Evolutionary conservation across 169 alveolate species (phyloP).

Genomic region (Babesia microti): DNA sequence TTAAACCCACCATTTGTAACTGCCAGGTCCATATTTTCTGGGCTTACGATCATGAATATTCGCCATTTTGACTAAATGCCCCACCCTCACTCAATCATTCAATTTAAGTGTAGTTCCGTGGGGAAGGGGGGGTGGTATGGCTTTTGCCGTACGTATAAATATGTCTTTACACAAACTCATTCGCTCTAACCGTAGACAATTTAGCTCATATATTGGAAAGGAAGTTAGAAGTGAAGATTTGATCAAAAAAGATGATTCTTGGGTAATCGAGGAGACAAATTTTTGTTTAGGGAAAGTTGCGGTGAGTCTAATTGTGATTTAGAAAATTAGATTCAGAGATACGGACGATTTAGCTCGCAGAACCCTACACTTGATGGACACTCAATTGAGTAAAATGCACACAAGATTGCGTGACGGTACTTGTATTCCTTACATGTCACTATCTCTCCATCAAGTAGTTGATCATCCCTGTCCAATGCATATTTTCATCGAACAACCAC

Average conservation of each 20-base stretch:
- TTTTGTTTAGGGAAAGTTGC: constrained; percentile 80
- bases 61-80: too few relatives aligned
- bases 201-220: constrained; percentile 68
- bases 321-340: constrained; percentile 65
- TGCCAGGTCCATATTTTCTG: constrained; percentile 43
- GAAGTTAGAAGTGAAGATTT: constrained; percentile 69
- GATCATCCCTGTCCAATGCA: constrained; percentile 76
- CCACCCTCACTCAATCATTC: too few relatives aligned
- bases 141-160: constrained; percentile 1
- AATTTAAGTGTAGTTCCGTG: too few relatives aligned
- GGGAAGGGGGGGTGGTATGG: too few relatives aligned
- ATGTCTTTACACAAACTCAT: neutral
- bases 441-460: constrained; percentile 65
- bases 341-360: constrained; percentile 79
- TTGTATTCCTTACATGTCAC: constrained; percentile 72
- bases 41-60: constrained; percentile 41
- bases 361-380: constrained; percentile 77
- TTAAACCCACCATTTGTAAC: constrained; percentile 40
- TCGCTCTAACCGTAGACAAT: constrained; percentile 25
- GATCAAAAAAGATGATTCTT: constrained; percentile 71
- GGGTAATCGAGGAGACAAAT: constrained; percentile 86
- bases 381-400: constrained; percentile 77
- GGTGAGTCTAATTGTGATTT: constrained; percentile 28
- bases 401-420: constrained; percentile 83
- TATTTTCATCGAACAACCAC: constrained; percentile 73